Conservation (phyloP, 345 rosid species). For the Microcos paniculata region DNA sequence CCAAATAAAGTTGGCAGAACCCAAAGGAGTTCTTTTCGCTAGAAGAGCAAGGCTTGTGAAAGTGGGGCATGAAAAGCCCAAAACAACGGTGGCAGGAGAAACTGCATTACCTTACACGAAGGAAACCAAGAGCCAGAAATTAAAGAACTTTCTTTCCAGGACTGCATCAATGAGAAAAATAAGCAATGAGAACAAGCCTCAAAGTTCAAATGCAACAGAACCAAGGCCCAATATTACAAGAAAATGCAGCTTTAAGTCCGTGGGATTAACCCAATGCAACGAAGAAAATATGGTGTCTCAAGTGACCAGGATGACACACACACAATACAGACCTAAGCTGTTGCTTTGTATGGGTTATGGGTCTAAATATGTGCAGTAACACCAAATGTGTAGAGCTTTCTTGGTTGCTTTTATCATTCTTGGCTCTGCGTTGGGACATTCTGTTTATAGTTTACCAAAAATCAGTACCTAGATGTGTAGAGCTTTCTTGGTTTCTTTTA, state of each 20-base stretch:
- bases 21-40: slow-evolving; percentile 33
- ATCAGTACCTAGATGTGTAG: neutral
- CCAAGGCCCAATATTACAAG: slow-evolving; percentile 11
- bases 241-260: slow-evolving; percentile 32
- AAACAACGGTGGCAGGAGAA: neutral
- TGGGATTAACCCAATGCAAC: slow-evolving; percentile 7
- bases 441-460: too few species aligned
- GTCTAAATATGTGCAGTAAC: slow-evolving; percentile 17
- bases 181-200: slow-evolving; percentile 16
- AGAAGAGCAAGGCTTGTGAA: slow-evolving; percentile 27
- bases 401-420: neutral
- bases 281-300: slow-evolving; percentile 28
- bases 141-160: slow-evolving; percentile 26
- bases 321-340: slow-evolving; percentile 35
- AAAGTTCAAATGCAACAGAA: slow-evolving; percentile 18
- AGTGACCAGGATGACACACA: slow-evolving; percentile 17
- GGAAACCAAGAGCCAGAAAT: slow-evolving; percentile 27
- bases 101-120: neutral
- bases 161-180: slow-evolving; percentile 16
- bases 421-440: too few species aligned
- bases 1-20: slow-evolving; percentile 18
- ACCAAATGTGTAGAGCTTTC: too few species aligned
- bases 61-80: slow-evolving; percentile 13
- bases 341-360: slow-evolving; percentile 47
- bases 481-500: neutral